Evolutionary conservation across 805 yeast species (phyloP).

Genomic region (Myxozyma melibiosi): DNA sequence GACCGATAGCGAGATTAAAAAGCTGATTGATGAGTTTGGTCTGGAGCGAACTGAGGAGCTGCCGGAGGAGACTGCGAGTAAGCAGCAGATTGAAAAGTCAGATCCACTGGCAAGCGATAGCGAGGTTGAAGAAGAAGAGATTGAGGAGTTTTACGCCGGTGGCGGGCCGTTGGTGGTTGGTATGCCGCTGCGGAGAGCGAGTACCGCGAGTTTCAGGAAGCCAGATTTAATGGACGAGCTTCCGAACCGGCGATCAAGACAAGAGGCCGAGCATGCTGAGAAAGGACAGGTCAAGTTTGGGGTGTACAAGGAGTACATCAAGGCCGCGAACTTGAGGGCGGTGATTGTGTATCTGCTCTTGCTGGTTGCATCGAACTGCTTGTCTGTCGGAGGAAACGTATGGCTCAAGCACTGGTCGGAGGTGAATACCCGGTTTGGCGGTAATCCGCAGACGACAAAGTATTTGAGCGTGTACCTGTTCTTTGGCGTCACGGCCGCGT

Average conservation of each 20-base stretch:
- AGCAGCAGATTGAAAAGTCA: neutral
- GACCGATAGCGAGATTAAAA: constrained; percentile 17
- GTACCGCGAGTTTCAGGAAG: constrained; percentile 59
- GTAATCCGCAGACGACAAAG: constrained; percentile 66
- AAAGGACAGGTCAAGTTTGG: constrained; percentile 92
- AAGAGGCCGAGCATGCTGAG: constrained; percentile 72
- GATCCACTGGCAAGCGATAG: constrained; percentile 21
- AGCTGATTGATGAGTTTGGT: constrained; percentile 33
- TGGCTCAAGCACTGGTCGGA: constrained; percentile 99
- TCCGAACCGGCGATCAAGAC: constrained; percentile 32
- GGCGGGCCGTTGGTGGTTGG: constrained; percentile 16
- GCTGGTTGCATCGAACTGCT: constrained; percentile 42
- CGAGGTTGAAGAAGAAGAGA: constrained; percentile 23
- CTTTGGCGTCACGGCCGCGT: constrained; percentile 69
- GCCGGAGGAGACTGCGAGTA: constrained; percentile 1
- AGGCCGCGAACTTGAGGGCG: constrained; percentile 75
- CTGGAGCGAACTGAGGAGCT: neutral
- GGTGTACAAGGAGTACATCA: constrained; percentile 79
- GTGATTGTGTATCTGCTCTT: constrained; percentile 61
- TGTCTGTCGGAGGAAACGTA: constrained; percentile 56
- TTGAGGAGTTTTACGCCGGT: constrained; percentile 8
- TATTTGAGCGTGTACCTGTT: constrained; percentile 77
- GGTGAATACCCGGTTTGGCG: constrained; percentile 65
- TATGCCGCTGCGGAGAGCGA: constrained; percentile 56
- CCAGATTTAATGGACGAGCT: constrained; percentile 35